Conservation (phyloP, 768 basidiomycete species). For the Termitomyces sp. region DNA sequence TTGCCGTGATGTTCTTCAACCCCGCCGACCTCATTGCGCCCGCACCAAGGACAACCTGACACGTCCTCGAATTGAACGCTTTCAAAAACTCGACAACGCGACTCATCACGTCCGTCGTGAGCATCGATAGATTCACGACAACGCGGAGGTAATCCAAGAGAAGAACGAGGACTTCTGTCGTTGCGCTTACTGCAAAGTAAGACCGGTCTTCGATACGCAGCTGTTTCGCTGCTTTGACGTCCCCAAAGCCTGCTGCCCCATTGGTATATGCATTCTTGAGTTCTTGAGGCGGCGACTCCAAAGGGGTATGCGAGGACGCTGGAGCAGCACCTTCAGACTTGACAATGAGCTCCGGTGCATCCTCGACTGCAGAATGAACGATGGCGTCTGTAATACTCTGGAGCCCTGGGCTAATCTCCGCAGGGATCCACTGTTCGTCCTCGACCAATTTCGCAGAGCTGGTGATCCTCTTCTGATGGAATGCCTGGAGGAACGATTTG, state of each 20-base stretch:
- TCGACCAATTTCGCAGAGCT: constrained; percentile 87
- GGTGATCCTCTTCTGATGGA: constrained; percentile 78
- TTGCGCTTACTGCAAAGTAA: constrained; percentile 86
- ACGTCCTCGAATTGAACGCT: constrained; percentile 96
- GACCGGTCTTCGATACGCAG: constrained; percentile 76
- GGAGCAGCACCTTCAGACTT: constrained; percentile 14
- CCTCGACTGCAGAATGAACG: constrained; percentile 75
- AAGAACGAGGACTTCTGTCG: constrained; percentile 64
- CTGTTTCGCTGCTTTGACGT: constrained; percentile 38
- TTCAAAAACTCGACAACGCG: constrained; percentile 94
- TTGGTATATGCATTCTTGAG: neutral
- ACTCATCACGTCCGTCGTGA: constrained; percentile 95
- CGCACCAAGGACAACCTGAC: constrained; percentile 96
- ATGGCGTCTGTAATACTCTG: constrained; percentile 74
- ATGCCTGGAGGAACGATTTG: constrained; percentile 79
- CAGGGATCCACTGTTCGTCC: constrained; percentile 90
- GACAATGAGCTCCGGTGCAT: constrained; percentile 65
- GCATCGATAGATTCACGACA: constrained; percentile 79
- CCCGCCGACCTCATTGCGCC: constrained; percentile 99
- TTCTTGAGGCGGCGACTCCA: neutral
- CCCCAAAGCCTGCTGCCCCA: constrained; percentile 1
- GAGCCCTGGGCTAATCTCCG: constrained; percentile 59
- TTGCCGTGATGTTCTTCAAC: constrained; percentile 96
- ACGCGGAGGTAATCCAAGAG: constrained; percentile 84
- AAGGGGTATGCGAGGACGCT: neutral